These are phyloP conservation scores for Diplodia scrobiculata DNA, from an alignment of 2,329 filamentous ascomycete species.

Conservation along the genomic window DNA sequence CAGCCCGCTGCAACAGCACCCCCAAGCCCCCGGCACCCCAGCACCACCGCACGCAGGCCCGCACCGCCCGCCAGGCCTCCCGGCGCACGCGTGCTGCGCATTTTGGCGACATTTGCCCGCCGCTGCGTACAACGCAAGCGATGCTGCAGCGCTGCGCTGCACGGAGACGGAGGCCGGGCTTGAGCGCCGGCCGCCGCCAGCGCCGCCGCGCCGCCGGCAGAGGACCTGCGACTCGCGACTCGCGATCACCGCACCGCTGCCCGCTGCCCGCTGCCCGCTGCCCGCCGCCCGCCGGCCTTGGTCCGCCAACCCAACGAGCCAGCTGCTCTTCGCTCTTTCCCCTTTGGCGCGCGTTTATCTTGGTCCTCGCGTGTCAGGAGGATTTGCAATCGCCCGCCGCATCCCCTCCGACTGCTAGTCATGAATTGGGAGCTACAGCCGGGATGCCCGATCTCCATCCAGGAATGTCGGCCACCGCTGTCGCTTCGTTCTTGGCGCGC, in stretches of 20 bases:
- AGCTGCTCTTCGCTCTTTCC: conserved; percentile 7
- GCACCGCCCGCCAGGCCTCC: conserved; percentile 19
- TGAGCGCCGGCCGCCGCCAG: background rate
- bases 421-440: conserved; percentile 23
- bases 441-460: conserved; percentile 26
- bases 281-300: conserved; percentile 5
- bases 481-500: conserved; percentile 15
- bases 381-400: conserved; percentile 26
- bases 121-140: conserved; percentile 20
- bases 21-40: background rate
- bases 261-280: conserved; percentile 9
- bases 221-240: conserved; percentile 19
- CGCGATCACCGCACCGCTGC: no score
- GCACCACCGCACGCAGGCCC: conserved; percentile 12
- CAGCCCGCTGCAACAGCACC: background rate
- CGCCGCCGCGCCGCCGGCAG: background rate
- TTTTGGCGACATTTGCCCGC: conserved; percentile 27
- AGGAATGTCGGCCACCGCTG: conserved; percentile 24
- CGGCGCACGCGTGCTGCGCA: conserved; percentile 13
- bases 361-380: conserved; percentile 26
- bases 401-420: conserved; percentile 18
- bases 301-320: background rate
- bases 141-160: conserved; percentile 9
- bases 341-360: conserved; percentile 27
- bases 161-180: conserved; percentile 3